Evolutionary conservation across 2,329 filamentous ascomycete species (phyloP).

Genomic region (Mycocentrospora acerina): DNA sequence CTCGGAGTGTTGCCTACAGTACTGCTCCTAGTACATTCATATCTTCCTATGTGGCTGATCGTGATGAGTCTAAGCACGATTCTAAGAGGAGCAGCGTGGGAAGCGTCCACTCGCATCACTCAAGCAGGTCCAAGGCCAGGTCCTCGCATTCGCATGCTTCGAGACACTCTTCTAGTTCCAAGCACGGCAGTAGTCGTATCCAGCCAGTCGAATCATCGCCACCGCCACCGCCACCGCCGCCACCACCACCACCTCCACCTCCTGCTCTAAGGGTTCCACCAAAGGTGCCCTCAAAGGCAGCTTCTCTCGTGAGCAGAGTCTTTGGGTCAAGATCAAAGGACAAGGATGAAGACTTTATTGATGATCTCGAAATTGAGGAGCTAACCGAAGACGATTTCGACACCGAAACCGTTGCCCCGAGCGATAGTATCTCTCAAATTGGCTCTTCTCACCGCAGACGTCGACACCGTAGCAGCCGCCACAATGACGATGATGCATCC

Average conservation of each 20-base stretch:
- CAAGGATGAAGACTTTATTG: constrained; percentile 36
- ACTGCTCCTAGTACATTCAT: constrained; percentile 38
- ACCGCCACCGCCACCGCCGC: constrained; percentile 24
- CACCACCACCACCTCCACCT: constrained; percentile 21
- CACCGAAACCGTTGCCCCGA: constrained; percentile 49
- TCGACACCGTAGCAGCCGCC: constrained; percentile 26
- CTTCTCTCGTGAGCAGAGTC: constrained; percentile 40
- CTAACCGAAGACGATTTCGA: constrained; percentile 36
- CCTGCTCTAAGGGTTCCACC: constrained; percentile 22
- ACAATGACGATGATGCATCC: constrained; percentile 19
- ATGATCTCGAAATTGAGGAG: constrained; percentile 42
- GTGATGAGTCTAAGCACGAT: constrained; percentile 18
- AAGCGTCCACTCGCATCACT: constrained; percentile 37
- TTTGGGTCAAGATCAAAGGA: constrained; percentile 36
- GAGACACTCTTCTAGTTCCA: constrained; percentile 28
- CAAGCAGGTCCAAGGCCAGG: constrained; percentile 36
- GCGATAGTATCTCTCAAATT: constrained; percentile 50
- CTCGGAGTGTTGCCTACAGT: constrained; percentile 24
- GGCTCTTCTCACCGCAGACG: constrained; percentile 30
- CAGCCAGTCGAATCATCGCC: constrained; percentile 22
- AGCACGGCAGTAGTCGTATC: constrained; percentile 26
- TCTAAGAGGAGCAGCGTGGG: constrained; percentile 29
- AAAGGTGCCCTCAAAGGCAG: constrained; percentile 27
- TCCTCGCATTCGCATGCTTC: constrained; percentile 31
- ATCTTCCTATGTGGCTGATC: constrained; percentile 38